Base-by-base conservation (phyloP, 2,329 filamentous ascomycete species). In the Colletotrichum salicis region DNA sequence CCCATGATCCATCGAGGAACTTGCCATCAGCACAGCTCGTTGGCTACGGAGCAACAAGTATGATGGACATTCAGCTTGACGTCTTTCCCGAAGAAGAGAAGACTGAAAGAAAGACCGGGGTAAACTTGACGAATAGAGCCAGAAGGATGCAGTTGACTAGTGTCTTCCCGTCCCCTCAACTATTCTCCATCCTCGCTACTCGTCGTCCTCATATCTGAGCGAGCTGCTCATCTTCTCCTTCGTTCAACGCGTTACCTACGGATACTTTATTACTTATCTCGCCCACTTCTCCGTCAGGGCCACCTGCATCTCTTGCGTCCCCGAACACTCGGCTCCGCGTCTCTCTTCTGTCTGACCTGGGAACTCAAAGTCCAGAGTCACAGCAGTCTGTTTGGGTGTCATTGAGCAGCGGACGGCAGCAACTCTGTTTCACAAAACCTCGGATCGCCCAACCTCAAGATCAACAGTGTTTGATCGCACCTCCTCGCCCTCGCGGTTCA, bases 301-400 rank as follows among this genome's bases (percentile, higher is more conserved):
- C 48, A 27, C 13, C 64, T 33, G 56, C 64, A 48, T 56, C n/a
- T 19, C 41, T n/a, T 33, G 56, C 64, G 45, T 56, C 51, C 22
- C 56, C n/a, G 24, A 37, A 12, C 31, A 41, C 33, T 22, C 56
- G n/a, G 33, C 58, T 31, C 58, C 27, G 35, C 13, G 13, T 55
- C 31, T 29, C 48, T 29, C n/a, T 55, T 54, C 52, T 37, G 29
- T 52, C 60, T 56, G 37, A 64, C 60, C 33, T 10, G 56, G 19
- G 41, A 62, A 35, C 22, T 56, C 62, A 51, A 56, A 19, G 24
- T 29, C 13, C 19, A 8, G 58, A 22, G 54, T 12, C 65, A 71
- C 69, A 60, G 59, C 69, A 71, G n/a, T 35, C 27, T 68, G 64
- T 71, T 71, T 69, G 69, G 65, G 69, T 72, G 70, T 64, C 70